Evolutionary conservation across 441 rosid species (phyloP).

Genomic region (Erodium moschatum): DNA sequence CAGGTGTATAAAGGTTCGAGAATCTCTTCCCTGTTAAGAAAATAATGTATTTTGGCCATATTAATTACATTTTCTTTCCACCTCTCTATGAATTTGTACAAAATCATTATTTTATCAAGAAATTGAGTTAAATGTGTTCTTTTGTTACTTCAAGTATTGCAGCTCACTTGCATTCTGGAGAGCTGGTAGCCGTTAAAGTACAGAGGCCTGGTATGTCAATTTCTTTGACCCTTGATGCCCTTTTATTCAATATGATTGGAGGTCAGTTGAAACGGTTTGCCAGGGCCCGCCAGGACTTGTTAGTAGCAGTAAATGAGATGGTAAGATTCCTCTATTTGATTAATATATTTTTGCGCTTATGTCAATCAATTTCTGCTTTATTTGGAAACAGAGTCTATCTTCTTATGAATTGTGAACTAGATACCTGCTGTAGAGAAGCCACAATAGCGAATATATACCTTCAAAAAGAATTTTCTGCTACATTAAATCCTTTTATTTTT

Average conservation of each 20-base stretch:
- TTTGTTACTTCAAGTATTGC: constrained; percentile 49
- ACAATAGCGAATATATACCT: background rate
- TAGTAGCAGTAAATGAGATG: constrained; percentile 95
- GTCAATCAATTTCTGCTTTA: constrained; percentile 9
- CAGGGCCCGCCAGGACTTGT: constrained; percentile 81
- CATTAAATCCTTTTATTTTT: background rate
- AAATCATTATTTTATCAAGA: constrained; percentile 10
- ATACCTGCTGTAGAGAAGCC: background rate
- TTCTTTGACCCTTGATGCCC: constrained; percentile 83
- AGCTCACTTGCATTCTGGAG: constrained; percentile 97
- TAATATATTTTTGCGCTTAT: constrained; percentile 8
- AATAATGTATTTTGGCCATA: constrained; percentile 12
- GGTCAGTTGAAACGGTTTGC: constrained; percentile 93
- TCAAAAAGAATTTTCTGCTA: background rate
- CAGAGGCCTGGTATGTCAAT: constrained; percentile 91
- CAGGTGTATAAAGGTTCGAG: constrained; percentile 94
- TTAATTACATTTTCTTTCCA: constrained; percentile 10
- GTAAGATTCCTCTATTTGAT: constrained; percentile 38
- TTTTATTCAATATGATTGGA: constrained; percentile 80
- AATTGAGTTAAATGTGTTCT: constrained; percentile 25
- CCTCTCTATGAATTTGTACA: constrained; percentile 9
- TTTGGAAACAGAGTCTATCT: background rate
- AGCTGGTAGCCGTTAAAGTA: constrained; percentile 95
- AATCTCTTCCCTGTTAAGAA: constrained; percentile 22
- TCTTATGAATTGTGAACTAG: background rate